Evolutionary conservation across 345 rosid genomes (phyloP).

Genomic region (Eucalyptus polybractea): DNA sequence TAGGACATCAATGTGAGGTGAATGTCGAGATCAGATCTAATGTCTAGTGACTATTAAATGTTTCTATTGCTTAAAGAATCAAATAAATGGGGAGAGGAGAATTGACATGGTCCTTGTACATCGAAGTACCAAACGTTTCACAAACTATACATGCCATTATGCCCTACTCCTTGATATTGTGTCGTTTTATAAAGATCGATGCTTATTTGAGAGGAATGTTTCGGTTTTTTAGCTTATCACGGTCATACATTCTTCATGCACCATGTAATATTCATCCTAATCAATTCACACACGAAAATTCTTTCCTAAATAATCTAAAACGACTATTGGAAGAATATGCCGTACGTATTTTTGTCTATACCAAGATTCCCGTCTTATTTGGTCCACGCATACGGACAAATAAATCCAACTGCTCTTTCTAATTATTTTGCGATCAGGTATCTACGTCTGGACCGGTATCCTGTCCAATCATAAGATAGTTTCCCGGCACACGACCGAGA

Average conservation of each 20-base stretch:
- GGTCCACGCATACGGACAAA: background rate
- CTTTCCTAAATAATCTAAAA: background rate
- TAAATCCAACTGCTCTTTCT: background rate
- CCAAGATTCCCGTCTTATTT: background rate
- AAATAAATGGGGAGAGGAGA: background rate
- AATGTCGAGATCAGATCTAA: background rate
- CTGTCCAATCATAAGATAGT: background rate
- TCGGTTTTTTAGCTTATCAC: background rate
- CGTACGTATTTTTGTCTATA: rapidly evolving
- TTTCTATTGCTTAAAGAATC: background rate
- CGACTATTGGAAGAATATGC: rapidly evolving
- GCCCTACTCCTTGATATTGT: background rate
- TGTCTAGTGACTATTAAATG: background rate
- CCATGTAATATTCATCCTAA: background rate
- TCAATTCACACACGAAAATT: background rate
- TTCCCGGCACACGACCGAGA: background rate
- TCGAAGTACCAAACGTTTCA: background rate
- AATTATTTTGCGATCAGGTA: background rate
- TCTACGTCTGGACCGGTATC: rapidly evolving
- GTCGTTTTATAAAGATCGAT: background rate
- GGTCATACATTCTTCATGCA: rapidly evolving
- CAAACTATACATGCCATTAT: background rate
- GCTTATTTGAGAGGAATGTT: background rate
- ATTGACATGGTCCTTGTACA: background rate
- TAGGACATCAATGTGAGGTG: background rate